Base-by-base conservation (phyloP, 345 rosid species). In the Salix caprea region DNA sequence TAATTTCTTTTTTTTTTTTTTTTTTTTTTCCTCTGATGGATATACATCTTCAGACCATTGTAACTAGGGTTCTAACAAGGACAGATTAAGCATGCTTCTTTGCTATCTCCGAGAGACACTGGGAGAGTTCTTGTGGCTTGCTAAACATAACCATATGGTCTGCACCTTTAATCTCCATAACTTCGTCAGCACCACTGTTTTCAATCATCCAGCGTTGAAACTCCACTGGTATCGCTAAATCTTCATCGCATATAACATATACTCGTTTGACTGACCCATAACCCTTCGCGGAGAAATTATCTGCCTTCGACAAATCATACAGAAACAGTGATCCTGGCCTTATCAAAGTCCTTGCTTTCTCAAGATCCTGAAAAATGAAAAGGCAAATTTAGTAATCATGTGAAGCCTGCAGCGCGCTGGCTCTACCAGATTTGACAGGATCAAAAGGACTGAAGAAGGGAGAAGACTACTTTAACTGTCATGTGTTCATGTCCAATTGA, bases 131-230 rank as follows among this genome's bases (percentile, higher is more conserved):
- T 4, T 8, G 28, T 32, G 83, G 83, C 44, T 80, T 67, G 15
- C 19, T 76, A 32, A 72, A 7, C 83, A 80, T 80, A 26, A 50
- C 3, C 74, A 80, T 76, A 21, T 80, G 83, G 69, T 80, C 83
- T 6, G 76, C 23, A 19, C 50, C 70, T 16, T 66, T 19, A 24
- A 80, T 80, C 52, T 26, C 75, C 70, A 75, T 54, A 23, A 80
- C 79, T 26, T 76, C 54, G 5, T 76, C 21, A 32, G 34, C 69
- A 1, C 26, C 48, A 36, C 34, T 19, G 44, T 80, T 76, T 26
- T 40, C 30, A 6, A 80, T 76, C 79, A 80, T 80, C 83, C 83
- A 76, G 14, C 52, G n/a, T 64, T 80, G 83, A 32, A 71, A 76
- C 19, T 76, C 79, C 36, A 7, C 40, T 3, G 44, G 34, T 16